Evolutionary conservation across 176 grass and related monocot genomes (phyloP).

Genomic region (Oryza meridionalis): DNA sequence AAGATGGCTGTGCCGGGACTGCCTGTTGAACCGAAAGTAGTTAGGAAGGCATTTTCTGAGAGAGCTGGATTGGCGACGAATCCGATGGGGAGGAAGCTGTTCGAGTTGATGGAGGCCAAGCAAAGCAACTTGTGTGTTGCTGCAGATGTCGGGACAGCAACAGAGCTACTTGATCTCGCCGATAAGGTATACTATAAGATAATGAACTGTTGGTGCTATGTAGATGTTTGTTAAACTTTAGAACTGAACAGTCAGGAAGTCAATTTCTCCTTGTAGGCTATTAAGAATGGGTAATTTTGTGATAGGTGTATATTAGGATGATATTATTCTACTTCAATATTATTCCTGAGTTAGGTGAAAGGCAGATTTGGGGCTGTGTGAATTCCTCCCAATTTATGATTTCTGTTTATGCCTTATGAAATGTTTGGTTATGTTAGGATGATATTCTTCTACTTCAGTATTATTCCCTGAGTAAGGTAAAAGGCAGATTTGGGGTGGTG

Average conservation of each 20-base stretch:
- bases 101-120: constrained; percentile 74
- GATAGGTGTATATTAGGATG: not conserved
- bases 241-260: not conserved
- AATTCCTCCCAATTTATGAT: not conserved
- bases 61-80: constrained; percentile 59
- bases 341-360: not conserved
- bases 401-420: not conserved
- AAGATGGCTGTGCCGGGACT: constrained; percentile 50
- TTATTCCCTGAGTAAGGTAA: not conserved
- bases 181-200: constrained; percentile 48
- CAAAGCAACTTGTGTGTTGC: constrained; percentile 72
- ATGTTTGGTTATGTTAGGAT: not conserved
- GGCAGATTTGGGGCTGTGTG: not conserved
- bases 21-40: not conserved
- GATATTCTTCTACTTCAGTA: not conserved
- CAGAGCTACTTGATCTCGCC: constrained; percentile 54
- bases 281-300: not conserved
- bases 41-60: constrained; percentile 47
- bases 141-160: constrained; percentile 68
- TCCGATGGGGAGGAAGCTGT: constrained; percentile 65
- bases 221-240: not conserved
- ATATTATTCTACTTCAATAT: not conserved
- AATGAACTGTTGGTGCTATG: not conserved
- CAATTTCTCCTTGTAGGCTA: not conserved
- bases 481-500: not conserved